Conservation (phyloP, 495 filamentous ascomycete genomes). For the Aspergillus conjunctus region DNA sequence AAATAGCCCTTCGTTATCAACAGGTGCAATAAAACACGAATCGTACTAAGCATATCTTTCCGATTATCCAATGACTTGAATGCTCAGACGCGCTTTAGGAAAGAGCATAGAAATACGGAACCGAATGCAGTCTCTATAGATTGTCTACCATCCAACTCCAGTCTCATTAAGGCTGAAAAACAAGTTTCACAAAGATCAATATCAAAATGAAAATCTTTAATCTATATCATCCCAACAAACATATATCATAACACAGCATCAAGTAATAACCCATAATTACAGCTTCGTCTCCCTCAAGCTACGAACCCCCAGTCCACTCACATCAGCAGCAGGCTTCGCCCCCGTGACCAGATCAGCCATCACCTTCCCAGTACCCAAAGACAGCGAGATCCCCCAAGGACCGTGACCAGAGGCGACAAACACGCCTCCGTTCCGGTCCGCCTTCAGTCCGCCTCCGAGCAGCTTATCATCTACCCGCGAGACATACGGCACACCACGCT, state of each 20-base stretch:
- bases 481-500: constrained; percentile 63
- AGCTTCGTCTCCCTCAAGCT: constrained; percentile 8
- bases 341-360: constrained; percentile 64
- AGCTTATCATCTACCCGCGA: constrained; percentile 53
- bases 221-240: neutral
- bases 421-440: constrained; percentile 57
- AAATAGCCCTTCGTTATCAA: too few species aligned
- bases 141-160: too few species aligned
- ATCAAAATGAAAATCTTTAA: neutral
- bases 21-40: too few species aligned
- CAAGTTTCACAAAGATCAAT: neutral
- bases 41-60: too few species aligned
- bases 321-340: constrained; percentile 48
- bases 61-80: too few species aligned
- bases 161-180: too few species aligned
- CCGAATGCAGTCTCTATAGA: too few species aligned
- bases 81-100: too few species aligned
- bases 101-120: too few species aligned
- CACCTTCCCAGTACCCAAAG: constrained; percentile 67
- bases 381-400: constrained; percentile 67
- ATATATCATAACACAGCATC: neutral
- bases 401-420: constrained; percentile 75
- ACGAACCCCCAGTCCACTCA: constrained; percentile 46
- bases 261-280: constrained; percentile 2
- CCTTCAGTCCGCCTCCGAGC: constrained; percentile 53